Evolutionary conservation across 2,329 filamentous ascomycete species (phyloP).

Genomic region (Epichloe sibirici): DNA sequence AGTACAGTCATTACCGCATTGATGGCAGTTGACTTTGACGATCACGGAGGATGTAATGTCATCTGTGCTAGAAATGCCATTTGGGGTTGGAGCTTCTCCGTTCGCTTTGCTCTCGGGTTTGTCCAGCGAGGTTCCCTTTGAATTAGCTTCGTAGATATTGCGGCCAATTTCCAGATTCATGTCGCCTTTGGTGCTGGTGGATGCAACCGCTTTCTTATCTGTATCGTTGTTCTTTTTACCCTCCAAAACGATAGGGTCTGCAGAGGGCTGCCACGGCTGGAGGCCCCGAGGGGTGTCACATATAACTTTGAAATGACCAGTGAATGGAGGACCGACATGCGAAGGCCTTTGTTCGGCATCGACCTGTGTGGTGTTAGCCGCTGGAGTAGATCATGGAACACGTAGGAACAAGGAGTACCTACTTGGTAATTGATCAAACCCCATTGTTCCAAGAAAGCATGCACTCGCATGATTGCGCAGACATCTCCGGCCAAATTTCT

Average conservation of each 20-base stretch:
- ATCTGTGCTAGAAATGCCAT: conserved; percentile 48
- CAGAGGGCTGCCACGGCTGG: conserved; percentile 86
- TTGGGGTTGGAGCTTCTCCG: conserved; percentile 56
- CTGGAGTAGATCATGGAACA: not conserved
- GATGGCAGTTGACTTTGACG: conserved; percentile 69
- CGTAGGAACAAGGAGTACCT: conserved; percentile 11
- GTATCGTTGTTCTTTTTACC: conserved; percentile 54
- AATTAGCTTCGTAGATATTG: conserved; percentile 88
- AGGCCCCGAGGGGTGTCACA: conserved; percentile 91
- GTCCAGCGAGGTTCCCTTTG: conserved; percentile 61
- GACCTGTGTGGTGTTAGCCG: conserved; percentile 46
- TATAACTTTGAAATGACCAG: conserved; percentile 91
- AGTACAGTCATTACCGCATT: conserved; percentile 83
- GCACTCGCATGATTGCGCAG: conserved; percentile 97
- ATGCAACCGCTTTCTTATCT: conserved; percentile 57
- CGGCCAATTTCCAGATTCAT: conserved; percentile 86
- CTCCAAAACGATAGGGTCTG: conserved; percentile 55
- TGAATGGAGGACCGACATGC: conserved; percentile 91
- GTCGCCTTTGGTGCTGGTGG: conserved; percentile 59
- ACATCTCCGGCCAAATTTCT: conserved; percentile 94
- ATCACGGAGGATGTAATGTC: conserved; percentile 54
- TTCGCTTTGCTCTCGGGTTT: conserved; percentile 62
- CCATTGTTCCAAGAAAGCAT: conserved; percentile 97
- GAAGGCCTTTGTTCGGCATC: conserved; percentile 92
- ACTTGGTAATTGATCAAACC: conserved; percentile 98